These are phyloP conservation scores for Penstemon davidsonii DNA, from an alignment of 257 asterid species.

Conservation along the genomic window DNA sequence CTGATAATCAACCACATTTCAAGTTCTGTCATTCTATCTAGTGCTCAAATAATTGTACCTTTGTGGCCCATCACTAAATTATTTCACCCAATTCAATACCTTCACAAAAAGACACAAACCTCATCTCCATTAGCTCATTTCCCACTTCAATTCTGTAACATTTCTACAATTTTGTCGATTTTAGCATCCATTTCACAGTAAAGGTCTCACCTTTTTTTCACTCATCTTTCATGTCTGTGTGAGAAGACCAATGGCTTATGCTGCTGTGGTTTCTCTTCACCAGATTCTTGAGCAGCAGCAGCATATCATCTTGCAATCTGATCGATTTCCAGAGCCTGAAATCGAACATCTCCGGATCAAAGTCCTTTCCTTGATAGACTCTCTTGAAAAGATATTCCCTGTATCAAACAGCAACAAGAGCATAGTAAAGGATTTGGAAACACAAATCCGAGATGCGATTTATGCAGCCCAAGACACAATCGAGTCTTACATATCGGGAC, in stretches of 20 bases:
- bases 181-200: too few relatives aligned
- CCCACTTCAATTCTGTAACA: too few relatives aligned
- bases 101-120: too few relatives aligned
- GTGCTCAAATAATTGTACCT: too few relatives aligned
- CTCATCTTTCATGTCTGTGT: too few relatives aligned
- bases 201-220: too few relatives aligned
- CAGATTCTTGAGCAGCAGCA: conserved; percentile 27
- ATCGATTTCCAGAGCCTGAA: background rate
- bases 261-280: conserved; percentile 35
- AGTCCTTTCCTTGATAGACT: conserved; percentile 18
- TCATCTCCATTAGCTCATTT: too few relatives aligned
- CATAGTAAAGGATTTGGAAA: conserved; percentile 15
- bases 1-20: too few relatives aligned
- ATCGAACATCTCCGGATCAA: conserved; percentile 24
- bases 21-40: too few relatives aligned
- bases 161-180: too few relatives aligned
- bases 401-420: conserved; percentile 5
- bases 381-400: conserved; percentile 25
- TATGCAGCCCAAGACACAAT: conserved; percentile 30
- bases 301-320: conserved; percentile 6
- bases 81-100: too few relatives aligned
- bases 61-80: too few relatives aligned
- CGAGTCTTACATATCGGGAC: conserved; percentile 21
- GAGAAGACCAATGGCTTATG: conserved; percentile 29
- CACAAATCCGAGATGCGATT: conserved; percentile 27